A percentile compares a stretch with the other conserved stretches of the same genome.
Conservation (phyloP, 352 stramenopile genomes). For the Phytophthora cryptogea region DNA sequence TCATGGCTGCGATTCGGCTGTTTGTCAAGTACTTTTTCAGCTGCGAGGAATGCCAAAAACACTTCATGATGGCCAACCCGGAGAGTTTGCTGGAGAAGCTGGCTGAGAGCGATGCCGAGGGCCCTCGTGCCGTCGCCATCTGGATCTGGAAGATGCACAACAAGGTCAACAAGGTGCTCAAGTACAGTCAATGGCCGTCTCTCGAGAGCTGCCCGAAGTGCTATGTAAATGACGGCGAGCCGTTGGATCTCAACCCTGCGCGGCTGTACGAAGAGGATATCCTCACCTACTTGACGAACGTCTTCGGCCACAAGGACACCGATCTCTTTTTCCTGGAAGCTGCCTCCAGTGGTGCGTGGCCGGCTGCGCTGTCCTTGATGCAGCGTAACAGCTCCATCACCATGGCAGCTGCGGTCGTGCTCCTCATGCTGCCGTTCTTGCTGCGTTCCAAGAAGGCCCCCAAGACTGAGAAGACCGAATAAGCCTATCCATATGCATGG, state of each 20-base stretch:
- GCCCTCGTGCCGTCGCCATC: slow-evolving; percentile 50
- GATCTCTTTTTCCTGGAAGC: slow-evolving; percentile 53
- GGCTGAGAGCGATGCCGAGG: slow-evolving; percentile 41
- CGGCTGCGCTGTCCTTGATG: slow-evolving; percentile 40
- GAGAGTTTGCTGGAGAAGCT: slow-evolving; percentile 53
- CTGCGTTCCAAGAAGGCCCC: slow-evolving; percentile 27
- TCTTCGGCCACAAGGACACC: slow-evolving; percentile 56
- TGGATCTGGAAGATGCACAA: slow-evolving; percentile 89
- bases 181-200: slow-evolving; percentile 66
- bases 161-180: slow-evolving; percentile 81
- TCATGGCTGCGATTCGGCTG: slow-evolving; percentile 61
- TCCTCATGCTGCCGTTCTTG: slow-evolving; percentile 32
- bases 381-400: slow-evolving; percentile 43
- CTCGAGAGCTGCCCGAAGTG: slow-evolving; percentile 51
- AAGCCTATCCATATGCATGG: slow-evolving; percentile 9
- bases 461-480: slow-evolving; percentile 33
- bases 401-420: slow-evolving; percentile 25
- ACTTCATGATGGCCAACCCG: slow-evolving; percentile 77
- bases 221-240: slow-evolving; percentile 52
- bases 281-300: slow-evolving; percentile 46
- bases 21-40: slow-evolving; percentile 85
- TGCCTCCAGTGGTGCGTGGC: slow-evolving; percentile 44
- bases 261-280: slow-evolving; percentile 53
- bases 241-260: slow-evolving; percentile 51
- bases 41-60: slow-evolving; percentile 70